These are phyloP conservation scores for Henckelia pumila DNA, from an alignment of 257 asterid genomes.

Conservation along the genomic window DNA sequence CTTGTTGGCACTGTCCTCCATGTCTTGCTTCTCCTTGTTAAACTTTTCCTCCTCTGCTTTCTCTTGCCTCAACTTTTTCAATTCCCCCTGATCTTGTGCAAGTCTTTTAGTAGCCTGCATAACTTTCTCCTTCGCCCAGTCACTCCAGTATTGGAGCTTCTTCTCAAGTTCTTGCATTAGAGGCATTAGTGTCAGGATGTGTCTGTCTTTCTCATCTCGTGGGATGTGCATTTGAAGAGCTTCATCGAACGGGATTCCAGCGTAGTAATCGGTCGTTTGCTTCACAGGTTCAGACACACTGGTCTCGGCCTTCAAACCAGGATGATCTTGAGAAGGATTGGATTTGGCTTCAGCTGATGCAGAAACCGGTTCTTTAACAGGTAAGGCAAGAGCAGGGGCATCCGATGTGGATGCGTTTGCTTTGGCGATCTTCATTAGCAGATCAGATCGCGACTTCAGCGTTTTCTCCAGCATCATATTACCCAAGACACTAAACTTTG, in stretches of 20 bases:
- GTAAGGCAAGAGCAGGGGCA: too few species aligned
- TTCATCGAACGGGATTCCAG: constrained; percentile 53
- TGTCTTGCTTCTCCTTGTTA: constrained; percentile 50
- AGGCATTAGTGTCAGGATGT: constrained; percentile 38
- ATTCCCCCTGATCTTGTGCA: constrained; percentile 51
- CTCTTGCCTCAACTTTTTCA: constrained; percentile 68
- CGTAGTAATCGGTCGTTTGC: constrained; percentile 36
- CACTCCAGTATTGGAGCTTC: constrained; percentile 53
- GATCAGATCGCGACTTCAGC: constrained; percentile 36
- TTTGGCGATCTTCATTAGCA: constrained; percentile 33
- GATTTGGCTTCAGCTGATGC: constrained; percentile 35
- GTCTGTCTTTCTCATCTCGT: constrained; percentile 48
- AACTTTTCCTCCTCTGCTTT: too few species aligned
- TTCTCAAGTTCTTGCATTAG: constrained; percentile 44
- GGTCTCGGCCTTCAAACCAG: constrained; percentile 22
- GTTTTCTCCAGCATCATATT: constrained; percentile 62
- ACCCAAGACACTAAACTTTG: constrained; percentile 62
- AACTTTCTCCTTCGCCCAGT: constrained; percentile 73
- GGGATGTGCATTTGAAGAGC: constrained; percentile 44
- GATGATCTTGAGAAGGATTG: constrained; percentile 26
- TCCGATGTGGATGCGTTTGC: too few species aligned
- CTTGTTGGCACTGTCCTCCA: constrained; percentile 56
- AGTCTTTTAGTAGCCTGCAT: constrained; percentile 72
- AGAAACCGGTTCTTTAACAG: too few species aligned
- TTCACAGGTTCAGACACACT: constrained; percentile 27